Evolutionary conservation across 1,284 basidiomycete genomes (phyloP).

Genomic region (Laetiporus sulphureus): DNA sequence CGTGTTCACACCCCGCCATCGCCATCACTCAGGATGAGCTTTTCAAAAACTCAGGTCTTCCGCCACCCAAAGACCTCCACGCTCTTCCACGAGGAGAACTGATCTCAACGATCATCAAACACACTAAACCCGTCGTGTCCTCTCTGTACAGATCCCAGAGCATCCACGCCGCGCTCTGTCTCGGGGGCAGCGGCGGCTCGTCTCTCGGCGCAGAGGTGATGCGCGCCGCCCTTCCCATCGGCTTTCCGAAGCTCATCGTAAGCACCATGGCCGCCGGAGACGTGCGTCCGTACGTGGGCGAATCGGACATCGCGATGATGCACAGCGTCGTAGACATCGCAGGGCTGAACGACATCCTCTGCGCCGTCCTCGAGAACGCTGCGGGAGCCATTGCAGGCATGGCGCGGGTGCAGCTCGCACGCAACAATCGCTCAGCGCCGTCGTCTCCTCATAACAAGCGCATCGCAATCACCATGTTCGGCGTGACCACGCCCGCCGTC

Average conservation of each 20-base stretch:
- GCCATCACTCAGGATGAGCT: constrained; percentile 12
- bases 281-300: constrained; percentile 16
- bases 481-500: constrained; percentile 21
- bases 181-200: constrained; percentile 19
- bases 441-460: constrained; percentile 5
- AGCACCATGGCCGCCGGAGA: constrained; percentile 21
- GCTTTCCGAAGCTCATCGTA: constrained; percentile 20
- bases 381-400: constrained; percentile 20
- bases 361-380: constrained; percentile 19
- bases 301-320: constrained; percentile 16
- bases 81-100: constrained; percentile 14
- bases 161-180: constrained; percentile 13
- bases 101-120: constrained; percentile 12
- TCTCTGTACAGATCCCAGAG: constrained; percentile 6
- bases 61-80: constrained; percentile 8
- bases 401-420: constrained; percentile 14
- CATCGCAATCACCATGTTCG: constrained; percentile 22
- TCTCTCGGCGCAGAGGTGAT: constrained; percentile 17
- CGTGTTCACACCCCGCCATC: constrained; percentile 13
- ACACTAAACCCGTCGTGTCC: constrained; percentile 9
- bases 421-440: not conserved
- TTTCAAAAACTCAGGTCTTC: constrained; percentile 8
- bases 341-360: constrained; percentile 20
- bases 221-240: constrained; percentile 16
- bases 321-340: constrained; percentile 22